Evolutionary conservation across 495 filamentous ascomycete genomes (phyloP).

Genomic region (Podospora fimiseda): DNA sequence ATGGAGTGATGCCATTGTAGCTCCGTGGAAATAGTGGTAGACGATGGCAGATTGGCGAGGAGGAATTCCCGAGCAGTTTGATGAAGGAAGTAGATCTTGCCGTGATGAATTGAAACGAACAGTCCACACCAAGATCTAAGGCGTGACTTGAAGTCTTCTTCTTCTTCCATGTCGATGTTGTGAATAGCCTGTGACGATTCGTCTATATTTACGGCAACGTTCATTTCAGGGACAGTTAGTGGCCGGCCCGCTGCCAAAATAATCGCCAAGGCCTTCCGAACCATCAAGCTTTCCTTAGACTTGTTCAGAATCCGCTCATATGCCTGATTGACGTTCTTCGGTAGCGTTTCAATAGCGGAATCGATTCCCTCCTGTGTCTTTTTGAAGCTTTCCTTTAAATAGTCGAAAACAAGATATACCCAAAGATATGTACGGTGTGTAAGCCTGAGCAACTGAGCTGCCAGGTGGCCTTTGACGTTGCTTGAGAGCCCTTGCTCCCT

Average conservation of each 20-base stretch:
- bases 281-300: neutral
- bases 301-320: neutral
- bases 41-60: neutral
- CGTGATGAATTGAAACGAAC: constrained; percentile 1
- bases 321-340: neutral
- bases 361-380: no score
- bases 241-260: neutral
- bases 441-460: neutral
- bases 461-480: neutral
- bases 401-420: constrained; percentile 7
- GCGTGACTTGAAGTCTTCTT: neutral
- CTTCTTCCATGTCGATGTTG: neutral
- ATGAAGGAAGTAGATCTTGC: constrained; percentile 6
- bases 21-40: no score
- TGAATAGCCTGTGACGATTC: neutral
- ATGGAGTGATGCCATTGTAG: constrained; percentile 1
- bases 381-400: neutral
- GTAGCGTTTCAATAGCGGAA: no score
- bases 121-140: constrained; percentile 2
- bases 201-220: neutral
- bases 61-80: constrained; percentile 6
- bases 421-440: constrained; percentile 11
- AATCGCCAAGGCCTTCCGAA: neutral
- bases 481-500: neutral
- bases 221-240: neutral